A percentile compares a stretch with the other conserved stretches of the same genome.
phyloP scores from a whole-genome alignment of 768 basidiomycete species.

The Cystofilobasidium bisporidii region DNA sequence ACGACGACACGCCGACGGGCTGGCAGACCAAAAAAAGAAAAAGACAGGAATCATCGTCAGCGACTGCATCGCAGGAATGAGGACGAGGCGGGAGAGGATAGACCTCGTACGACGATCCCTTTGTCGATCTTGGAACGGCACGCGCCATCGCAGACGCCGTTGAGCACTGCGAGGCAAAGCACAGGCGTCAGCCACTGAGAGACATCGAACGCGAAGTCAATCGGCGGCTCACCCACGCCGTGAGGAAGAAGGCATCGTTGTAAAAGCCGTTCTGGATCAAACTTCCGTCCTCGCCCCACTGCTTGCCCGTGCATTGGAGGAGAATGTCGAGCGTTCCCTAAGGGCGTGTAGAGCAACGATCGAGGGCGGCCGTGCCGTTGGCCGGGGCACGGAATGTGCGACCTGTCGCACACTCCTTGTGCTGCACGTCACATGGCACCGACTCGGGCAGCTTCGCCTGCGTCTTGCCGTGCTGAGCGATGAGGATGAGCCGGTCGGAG shows the following conservation, averaged over 20 bases:
- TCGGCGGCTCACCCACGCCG: constrained; percentile 60
- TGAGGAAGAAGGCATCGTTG: constrained; percentile 97
- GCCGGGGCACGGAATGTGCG: constrained; percentile 54
- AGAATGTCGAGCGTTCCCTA: constrained; percentile 91
- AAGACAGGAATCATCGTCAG: no score
- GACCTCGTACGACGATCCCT: constrained; percentile 59
- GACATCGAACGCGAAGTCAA: no score
- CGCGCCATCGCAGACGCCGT: constrained; percentile 79
- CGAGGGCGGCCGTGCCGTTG: constrained; percentile 53
- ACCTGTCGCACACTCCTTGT: constrained; percentile 41
- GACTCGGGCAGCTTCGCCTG: constrained; percentile 39
- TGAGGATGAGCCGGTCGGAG: constrained; percentile 67
- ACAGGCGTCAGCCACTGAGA: constrained; percentile 1
- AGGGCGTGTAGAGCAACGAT: no score
- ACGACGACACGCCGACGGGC: constrained; percentile 90
- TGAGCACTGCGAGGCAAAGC: constrained; percentile 54
- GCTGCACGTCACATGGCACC: constrained; percentile 32
- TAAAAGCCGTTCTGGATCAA: constrained; percentile 97
- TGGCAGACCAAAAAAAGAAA: no score
- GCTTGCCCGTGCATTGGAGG: constrained; percentile 68
- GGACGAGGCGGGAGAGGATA: neutral
- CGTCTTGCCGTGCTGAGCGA: constrained; percentile 30
- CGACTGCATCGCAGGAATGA: no score
- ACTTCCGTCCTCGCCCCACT: constrained; percentile 46
- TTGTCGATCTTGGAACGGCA: constrained; percentile 58